A percentile compares a stretch with the other conserved stretches of the same genome.
Conservation (phyloP, 495 filamentous ascomycete genomes). For the Articulospora tetracladia region DNA sequence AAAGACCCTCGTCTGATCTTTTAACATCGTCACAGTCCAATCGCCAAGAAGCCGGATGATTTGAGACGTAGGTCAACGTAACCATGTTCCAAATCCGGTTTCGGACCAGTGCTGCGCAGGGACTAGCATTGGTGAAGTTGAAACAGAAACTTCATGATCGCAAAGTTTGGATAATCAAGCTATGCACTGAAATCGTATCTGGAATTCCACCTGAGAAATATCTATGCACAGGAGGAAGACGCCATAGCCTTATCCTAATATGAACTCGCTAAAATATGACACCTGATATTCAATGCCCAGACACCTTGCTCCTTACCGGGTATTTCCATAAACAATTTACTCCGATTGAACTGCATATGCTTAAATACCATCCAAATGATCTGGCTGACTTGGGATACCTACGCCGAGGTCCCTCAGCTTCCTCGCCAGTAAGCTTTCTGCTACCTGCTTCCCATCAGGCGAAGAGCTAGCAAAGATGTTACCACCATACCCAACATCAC, state of each 20-base stretch:
- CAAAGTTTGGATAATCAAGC: too few species aligned
- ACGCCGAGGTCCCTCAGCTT: slow-evolving; percentile 45
- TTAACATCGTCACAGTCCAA: background rate
- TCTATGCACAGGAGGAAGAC: background rate
- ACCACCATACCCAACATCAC: slow-evolving; percentile 64
- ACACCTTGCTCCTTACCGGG: slow-evolving; percentile 15
- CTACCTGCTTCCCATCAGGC: slow-evolving; percentile 35
- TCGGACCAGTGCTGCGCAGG: background rate
- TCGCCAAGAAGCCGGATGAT: background rate
- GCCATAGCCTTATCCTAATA: background rate
- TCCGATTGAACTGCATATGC: slow-evolving; percentile 9
- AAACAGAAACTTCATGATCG: background rate
- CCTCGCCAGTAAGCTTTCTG: slow-evolving; percentile 53
- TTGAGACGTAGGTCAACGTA: background rate
- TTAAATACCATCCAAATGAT: slow-evolving; percentile 18
- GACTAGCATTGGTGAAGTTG: background rate
- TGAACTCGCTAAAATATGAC: background rate
- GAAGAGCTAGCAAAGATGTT: slow-evolving; percentile 41
- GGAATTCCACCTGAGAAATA: background rate
- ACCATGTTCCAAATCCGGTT: background rate
- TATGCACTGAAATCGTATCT: too few species aligned
- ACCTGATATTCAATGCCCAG: background rate
- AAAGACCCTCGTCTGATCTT: background rate
- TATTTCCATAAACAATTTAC: slow-evolving; percentile 23
- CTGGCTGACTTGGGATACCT: slow-evolving; percentile 12